Conservation (phyloP, 805 yeast genomes). For the Candida koratica region DNA sequence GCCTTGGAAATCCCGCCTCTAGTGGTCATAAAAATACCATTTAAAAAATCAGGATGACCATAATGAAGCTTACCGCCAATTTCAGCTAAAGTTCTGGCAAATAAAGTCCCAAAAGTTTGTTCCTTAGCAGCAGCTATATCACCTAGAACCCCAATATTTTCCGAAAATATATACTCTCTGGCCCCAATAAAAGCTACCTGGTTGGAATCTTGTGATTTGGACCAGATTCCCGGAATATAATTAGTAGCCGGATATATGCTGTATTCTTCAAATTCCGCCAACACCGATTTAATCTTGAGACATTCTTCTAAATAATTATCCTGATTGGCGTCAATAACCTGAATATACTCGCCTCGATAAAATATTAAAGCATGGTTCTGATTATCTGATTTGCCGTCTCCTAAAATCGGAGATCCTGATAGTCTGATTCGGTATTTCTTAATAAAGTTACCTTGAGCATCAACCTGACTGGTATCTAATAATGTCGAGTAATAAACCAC, state of each 20-base stretch:
- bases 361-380: conserved; percentile 85
- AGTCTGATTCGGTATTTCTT: conserved; percentile 54
- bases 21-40: conserved; percentile 88
- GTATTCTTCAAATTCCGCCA: conserved; percentile 88
- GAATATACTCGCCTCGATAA: conserved; percentile 91
- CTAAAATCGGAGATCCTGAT: conserved; percentile 91
- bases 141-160: conserved; percentile 86
- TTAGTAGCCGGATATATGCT: conserved; percentile 41
- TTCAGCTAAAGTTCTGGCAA: conserved; percentile 88
- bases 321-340: conserved; percentile 93
- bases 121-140: conserved; percentile 98
- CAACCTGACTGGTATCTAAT: conserved; percentile 16
- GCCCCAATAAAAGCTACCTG: conserved; percentile 91
- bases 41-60: conserved; percentile 94
- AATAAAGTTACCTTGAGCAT: conserved; percentile 29
- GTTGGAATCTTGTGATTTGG: conserved; percentile 2
- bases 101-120: conserved; percentile 93
- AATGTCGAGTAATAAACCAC: conserved; percentile 61
- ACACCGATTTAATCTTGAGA: conserved; percentile 77
- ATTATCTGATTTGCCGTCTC: conserved; percentile 95
- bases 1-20: conserved; percentile 96
- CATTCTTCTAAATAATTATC: conserved; percentile 95
- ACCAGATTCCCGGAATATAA: conserved; percentile 23
- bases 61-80: conserved; percentile 94
- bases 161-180: conserved; percentile 90